A percentile compares a stretch with the other conserved stretches of the same genome.
phyloP scores from a whole-genome alignment of 1,284 basidiomycete species.

The Prillingera fragicola region DNA sequence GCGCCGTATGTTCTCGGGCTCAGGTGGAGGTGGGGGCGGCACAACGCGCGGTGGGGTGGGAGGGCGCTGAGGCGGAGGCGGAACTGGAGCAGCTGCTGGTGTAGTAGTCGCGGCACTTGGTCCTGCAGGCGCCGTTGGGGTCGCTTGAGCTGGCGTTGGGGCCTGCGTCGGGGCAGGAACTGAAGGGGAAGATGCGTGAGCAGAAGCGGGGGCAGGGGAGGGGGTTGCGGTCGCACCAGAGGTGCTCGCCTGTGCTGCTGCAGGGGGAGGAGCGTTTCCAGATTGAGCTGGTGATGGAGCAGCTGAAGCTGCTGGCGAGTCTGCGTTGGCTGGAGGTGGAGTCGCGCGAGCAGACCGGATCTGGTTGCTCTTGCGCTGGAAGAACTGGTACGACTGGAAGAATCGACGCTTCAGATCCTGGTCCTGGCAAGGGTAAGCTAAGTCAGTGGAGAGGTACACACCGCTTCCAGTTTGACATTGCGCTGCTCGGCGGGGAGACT shows the following conservation, averaged over 20 bases:
- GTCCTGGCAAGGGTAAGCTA: conserved; percentile 3
- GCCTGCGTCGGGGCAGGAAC: not conserved
- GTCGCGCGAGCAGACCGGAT: no score
- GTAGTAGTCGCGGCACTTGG: no score
- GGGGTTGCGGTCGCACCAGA: not conserved
- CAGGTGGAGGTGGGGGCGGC: conserved; percentile 21
- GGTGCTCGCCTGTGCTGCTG: no score
- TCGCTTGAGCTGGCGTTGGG: no score
- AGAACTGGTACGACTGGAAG: conserved; percentile 7
- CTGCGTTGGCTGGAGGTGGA: not conserved
- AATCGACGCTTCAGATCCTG: conserved; percentile 3
- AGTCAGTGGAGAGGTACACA: conserved; percentile 1
- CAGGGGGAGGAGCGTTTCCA: no score
- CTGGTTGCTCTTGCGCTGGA: conserved; percentile 5
- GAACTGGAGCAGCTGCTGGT: not conserved
- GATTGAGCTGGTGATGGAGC: no score
- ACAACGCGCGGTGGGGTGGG: not conserved
- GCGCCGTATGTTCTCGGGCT: conserved; percentile 27
- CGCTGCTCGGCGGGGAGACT: conserved; percentile 3
- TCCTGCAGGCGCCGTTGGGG: no score
- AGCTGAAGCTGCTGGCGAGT: no score
- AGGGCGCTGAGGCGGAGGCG: not conserved
- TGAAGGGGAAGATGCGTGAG: not conserved
- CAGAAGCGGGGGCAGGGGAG: not conserved
- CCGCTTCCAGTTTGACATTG: conserved; percentile 5